Evolutionary conservation across 495 filamentous ascomycete genomes (phyloP), one percentile per base, ranked within the genome.

Genomic region (Aspergillus asperescens): DNA sequence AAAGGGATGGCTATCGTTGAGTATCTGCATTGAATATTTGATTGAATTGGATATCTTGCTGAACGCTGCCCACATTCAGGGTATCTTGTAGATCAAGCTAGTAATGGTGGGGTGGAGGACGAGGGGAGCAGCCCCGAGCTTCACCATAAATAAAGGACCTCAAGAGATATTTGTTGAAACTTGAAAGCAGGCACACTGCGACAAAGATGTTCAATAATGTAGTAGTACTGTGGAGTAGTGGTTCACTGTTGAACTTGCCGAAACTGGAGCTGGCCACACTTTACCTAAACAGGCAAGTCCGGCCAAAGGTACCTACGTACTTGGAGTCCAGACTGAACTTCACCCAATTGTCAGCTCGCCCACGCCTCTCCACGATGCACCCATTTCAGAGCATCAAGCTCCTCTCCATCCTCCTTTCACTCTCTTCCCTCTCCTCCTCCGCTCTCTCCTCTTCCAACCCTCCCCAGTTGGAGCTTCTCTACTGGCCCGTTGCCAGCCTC

Each of bases 401-500:
- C 10, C 37, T 70, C 24, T 29, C 15, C 18, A 42, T 56, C 15
- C 34, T 58, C 3, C 9, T 62, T 27, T 50, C 52, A 34, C 34
- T 62, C 51, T 42, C 57, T 50, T 49, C 59, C 5, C 29, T 65
- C 20, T 56, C 45, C 23, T 52, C 39, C 23, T 28, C 41, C 52
- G 20, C 54, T 10, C 13, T 20, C 27, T 48, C 59, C 42, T 52
- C 60, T 43, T 52, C 54, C 47, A 59, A 59, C n/a, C 52, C 45
- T 4, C 27, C 55, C 16, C 60, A 67, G 4, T 56, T 67, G 4
- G 71, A 76, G 27, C 61, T 76, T 46, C 57, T 70, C 15, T 70
- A 68, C 59, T 76, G 73, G 73, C 69, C 70, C 35, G 19, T 74
- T 13, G 50, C 57, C 23, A 48, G 62, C 18, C 8, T 69, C 9